Evolutionary conservation across 257 asterid species (phyloP).

Genomic region (Plantago major): DNA sequence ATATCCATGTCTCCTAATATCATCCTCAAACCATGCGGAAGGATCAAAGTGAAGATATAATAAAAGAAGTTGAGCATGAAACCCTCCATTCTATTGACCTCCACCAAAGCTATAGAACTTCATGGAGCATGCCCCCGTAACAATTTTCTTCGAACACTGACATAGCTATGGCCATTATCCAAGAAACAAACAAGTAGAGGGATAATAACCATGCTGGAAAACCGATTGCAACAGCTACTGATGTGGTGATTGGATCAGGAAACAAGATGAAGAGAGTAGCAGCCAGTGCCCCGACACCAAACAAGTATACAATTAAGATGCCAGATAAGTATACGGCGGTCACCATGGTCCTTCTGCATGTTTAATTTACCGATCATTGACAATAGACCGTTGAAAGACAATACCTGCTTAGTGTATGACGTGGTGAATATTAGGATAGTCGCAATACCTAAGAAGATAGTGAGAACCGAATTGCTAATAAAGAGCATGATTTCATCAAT

Average conservation of each 20-base stretch:
- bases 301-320: background rate
- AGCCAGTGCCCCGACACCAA: background rate
- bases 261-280: too few relatives aligned
- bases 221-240: too few relatives aligned
- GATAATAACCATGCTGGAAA: too few relatives aligned
- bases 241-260: too few relatives aligned
- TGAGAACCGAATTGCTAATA: too few relatives aligned
- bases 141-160: slow-evolving; percentile 37
- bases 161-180: slow-evolving; percentile 28
- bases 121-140: slow-evolving; percentile 40
- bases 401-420: too few relatives aligned
- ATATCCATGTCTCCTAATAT: background rate
- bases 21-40: slow-evolving; percentile 9
- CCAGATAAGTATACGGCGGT: background rate
- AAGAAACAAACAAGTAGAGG: background rate
- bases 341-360: slow-evolving; percentile 23
- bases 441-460: too few relatives aligned
- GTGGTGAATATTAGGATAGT: too few relatives aligned
- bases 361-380: slow-evolving; percentile 5
- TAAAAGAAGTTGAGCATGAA: slow-evolving; percentile 32
- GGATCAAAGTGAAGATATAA: slow-evolving; percentile 12
- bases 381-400: slow-evolving; percentile 7
- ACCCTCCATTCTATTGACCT: slow-evolving; percentile 42
- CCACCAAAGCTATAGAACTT: slow-evolving; percentile 29
- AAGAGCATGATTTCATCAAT: too few relatives aligned